Percentiles rank a stretch among this genome's conserved stretches.
phyloP scores from a whole-genome alignment of 257 asterid species.

The Perilla frutescens region DNA sequence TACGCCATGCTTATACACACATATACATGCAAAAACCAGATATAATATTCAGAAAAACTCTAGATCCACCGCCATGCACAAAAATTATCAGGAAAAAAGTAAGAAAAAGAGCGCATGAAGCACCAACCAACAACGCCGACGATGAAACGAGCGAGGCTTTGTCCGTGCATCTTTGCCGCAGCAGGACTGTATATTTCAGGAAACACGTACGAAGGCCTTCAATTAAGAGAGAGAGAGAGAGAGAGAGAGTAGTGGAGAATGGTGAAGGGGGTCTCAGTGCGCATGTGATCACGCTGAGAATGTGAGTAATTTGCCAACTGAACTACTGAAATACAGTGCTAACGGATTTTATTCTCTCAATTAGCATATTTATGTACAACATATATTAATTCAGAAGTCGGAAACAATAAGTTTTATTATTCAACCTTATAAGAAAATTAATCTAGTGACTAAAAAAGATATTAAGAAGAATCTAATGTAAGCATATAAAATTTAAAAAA shows the following conservation, averaged over 20 bases:
- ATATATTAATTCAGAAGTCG: neutral
- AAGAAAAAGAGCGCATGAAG: neutral
- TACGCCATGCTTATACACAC: neutral
- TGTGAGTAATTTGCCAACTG: slow-evolving; percentile 12
- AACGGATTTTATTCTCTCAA: slow-evolving; percentile 7
- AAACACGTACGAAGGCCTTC: too few species aligned
- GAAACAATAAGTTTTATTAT: too few species aligned
- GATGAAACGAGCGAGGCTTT: slow-evolving; percentile 29
- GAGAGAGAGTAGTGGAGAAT: slow-evolving; percentile 4
- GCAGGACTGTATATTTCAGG: neutral
- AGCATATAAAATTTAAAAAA: neutral
- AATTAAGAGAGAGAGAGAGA: neutral
- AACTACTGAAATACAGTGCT: slow-evolving; percentile 14
- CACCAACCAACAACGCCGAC: slow-evolving; percentile 43
- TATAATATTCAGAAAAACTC: neutral
- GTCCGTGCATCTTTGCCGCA: slow-evolving; percentile 39
- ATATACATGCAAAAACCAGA: neutral
- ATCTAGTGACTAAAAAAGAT: neutral
- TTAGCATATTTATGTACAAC: neutral
- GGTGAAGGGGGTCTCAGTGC: slow-evolving; percentile 9
- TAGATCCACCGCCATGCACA: neutral
- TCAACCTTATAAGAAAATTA: neutral
- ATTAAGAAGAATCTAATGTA: neutral
- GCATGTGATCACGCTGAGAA: slow-evolving; percentile 6
- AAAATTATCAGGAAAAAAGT: neutral